Evolutionary conservation across 192 early-diverging fungal species (phyloP), one percentile per base, ranked within the genome.

Genomic region (Gamsiella multidivaricata): DNA sequence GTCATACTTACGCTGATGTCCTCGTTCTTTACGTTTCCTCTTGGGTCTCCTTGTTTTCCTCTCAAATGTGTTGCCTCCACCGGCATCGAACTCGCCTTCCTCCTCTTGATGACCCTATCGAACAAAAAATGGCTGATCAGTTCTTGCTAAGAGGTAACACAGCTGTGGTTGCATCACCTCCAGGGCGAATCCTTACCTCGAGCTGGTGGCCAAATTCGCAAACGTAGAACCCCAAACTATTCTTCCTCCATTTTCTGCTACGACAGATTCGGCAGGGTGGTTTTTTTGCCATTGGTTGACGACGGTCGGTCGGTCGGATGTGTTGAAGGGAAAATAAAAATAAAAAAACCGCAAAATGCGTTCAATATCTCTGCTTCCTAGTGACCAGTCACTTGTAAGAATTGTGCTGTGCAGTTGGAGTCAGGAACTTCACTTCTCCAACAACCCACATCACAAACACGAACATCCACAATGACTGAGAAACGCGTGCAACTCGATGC

Each of bases 21-120:
- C 14, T 20, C 26, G 34, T 0, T 14, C 36, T 14, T 51, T 49
- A 6, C 66, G 47, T 12, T 63, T 63, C 55, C 54, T 12, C 25
- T 78, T 69, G 2, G 32, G 23, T 17, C 11, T 25, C 9, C 46
- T 63, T 3, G 20, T 25, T 37, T 22, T 46, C 39, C 74, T 37
- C 18, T 42, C 26, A n/a, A 26, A 39, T 6, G 25, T 42, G 1
- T 34, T 31, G n/a, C 74, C 74, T 12, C 17, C 18, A 11, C 18
- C 52, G 0, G 37, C 46, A 46, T 62, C 54, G 22, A 58, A 69
- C 31, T 78, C 74, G 15, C 59, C 65, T 15, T 68, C 74, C 23
- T 69, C 65, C 28, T 78, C 74, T 64, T 69, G 74, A 22, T 55
- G 53, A 5, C 74, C 74, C 74, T 78, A 68, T 14, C 41, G 0